A percentile compares a stretch with the other conserved stretches of the same genome.
Evolutionary conservation across 257 asterid genomes (phyloP).

Genomic region (Solanum virginianum): DNA sequence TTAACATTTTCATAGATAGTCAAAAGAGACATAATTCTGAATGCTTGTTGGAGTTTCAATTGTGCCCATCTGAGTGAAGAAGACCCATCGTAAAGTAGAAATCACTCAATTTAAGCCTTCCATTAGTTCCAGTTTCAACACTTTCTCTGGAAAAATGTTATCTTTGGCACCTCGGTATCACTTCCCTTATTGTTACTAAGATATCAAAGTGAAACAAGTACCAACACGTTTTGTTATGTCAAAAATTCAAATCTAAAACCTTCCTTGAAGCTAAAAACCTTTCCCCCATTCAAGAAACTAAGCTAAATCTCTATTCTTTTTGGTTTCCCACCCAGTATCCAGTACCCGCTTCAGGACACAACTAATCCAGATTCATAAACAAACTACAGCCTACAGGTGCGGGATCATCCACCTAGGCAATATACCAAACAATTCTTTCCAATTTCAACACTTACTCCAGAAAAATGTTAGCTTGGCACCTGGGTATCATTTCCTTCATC

Average conservation of each 20-base stretch:
- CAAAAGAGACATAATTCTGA: not conserved
- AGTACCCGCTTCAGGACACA: not conserved
- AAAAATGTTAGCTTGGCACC: not conserved
- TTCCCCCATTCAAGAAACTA: not conserved
- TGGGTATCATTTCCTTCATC: not conserved
- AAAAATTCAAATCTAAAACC: not conserved
- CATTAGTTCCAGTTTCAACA: not conserved
- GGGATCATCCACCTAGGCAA: not conserved
- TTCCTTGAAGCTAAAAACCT: not conserved
- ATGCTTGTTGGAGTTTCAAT: not conserved
- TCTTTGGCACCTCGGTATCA: not conserved
- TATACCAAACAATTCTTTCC: not conserved
- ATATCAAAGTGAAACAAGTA: not conserved
- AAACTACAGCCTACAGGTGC: not conserved
- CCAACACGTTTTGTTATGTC: not conserved
- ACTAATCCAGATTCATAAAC: not conserved
- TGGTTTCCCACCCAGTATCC: not conserved
- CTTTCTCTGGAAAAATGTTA: not conserved
- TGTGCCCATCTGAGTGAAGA: not conserved
- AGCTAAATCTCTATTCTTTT: not conserved
- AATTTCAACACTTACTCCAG: not conserved
- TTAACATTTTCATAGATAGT: not conserved
- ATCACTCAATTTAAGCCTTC: not conserved
- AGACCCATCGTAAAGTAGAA: not conserved
- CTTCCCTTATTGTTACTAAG: not conserved